These are phyloP conservation scores for Solanum sparsipilum DNA, from an alignment of 257 asterid species.

Conservation along the genomic window DNA sequence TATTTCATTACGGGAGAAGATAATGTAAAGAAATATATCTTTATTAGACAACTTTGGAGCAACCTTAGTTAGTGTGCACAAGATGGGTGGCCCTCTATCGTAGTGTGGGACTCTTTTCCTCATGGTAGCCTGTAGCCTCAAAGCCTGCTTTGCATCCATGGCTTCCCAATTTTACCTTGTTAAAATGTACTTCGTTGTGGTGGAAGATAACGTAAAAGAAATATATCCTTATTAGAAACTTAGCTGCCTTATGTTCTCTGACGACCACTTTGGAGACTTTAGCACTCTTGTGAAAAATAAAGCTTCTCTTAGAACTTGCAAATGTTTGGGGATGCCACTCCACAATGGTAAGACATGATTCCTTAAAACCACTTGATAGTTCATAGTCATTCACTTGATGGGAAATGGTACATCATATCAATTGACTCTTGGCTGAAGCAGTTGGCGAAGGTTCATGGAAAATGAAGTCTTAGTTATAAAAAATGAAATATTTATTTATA, in stretches of 20 bases:
- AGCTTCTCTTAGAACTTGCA: background rate
- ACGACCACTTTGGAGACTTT: background rate
- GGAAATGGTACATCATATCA: background rate
- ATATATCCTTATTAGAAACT: background rate
- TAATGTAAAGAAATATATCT: background rate
- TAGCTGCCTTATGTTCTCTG: background rate
- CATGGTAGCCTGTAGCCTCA: background rate
- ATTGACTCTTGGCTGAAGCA: background rate
- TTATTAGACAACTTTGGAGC: background rate
- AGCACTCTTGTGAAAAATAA: background rate
- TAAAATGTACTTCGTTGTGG: background rate
- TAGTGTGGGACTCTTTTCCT: background rate
- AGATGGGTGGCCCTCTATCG: background rate
- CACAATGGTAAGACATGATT: background rate
- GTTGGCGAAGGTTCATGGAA: background rate
- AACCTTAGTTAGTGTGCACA: background rate
- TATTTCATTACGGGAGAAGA: background rate
- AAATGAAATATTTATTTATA: background rate
- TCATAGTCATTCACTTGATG: background rate
- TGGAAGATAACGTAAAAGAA: background rate
- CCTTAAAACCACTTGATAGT: background rate
- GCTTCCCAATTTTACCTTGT: background rate
- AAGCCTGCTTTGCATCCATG: background rate
- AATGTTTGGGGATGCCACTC: background rate
- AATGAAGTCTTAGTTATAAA: background rate